phyloP scores from a whole-genome alignment of 1,284 basidiomycete genomes.

The Fomitopsis palustris region DNA sequence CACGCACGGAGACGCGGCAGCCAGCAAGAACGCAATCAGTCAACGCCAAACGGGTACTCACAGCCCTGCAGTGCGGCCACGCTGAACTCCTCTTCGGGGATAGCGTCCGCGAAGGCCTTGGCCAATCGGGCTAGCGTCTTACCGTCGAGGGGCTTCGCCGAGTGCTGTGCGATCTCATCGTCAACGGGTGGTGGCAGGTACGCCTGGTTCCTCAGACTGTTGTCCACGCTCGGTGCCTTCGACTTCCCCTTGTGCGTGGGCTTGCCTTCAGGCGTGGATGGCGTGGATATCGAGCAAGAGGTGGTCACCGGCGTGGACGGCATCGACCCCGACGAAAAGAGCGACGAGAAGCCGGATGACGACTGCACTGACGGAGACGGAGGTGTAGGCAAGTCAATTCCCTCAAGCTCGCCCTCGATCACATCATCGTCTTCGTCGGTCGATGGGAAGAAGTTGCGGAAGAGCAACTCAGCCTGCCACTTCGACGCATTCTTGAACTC shows the following conservation, averaged over 20 bases:
- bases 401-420: slow-evolving; percentile 47
- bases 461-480: slow-evolving; percentile 78
- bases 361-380: slow-evolving; percentile 29
- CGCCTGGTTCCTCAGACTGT: slow-evolving; percentile 51
- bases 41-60: slow-evolving; percentile 40
- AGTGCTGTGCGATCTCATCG: slow-evolving; percentile 57
- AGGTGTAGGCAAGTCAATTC: slow-evolving; percentile 42
- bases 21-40: slow-evolving; percentile 9
- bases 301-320: slow-evolving; percentile 30
- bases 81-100: slow-evolving; percentile 79
- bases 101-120: slow-evolving; percentile 67
- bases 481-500: slow-evolving; percentile 83
- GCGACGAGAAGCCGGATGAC: slow-evolving; percentile 25
- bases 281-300: slow-evolving; percentile 20
- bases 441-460: slow-evolving; percentile 84
- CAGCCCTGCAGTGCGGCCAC: slow-evolving; percentile 85
- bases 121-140: slow-evolving; percentile 61
- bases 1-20: background rate
- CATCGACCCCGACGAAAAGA: slow-evolving; percentile 15
- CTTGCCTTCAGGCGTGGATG: slow-evolving; percentile 14
- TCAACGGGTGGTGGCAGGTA: slow-evolving; percentile 64
- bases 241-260: slow-evolving; percentile 19
- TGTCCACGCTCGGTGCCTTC: slow-evolving; percentile 17
- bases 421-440: slow-evolving; percentile 44
- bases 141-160: slow-evolving; percentile 60